phyloP scores from a whole-genome alignment of 805 yeast genomes.

The Candida sanyiensis region DNA sequence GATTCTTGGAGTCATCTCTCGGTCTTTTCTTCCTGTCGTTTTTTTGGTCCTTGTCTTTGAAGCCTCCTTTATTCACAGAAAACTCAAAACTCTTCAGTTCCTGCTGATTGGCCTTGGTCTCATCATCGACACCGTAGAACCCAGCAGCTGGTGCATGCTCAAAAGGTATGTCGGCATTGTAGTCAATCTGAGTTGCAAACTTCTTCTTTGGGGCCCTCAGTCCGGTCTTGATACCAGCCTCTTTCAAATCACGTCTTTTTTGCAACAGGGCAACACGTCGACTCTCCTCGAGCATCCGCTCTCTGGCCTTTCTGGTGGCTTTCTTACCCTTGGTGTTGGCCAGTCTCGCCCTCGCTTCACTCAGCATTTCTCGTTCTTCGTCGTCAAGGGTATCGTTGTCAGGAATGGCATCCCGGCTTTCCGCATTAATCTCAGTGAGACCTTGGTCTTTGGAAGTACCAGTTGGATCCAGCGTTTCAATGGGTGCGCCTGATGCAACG shows the following conservation, averaged over 20 bases:
- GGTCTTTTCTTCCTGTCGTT: conserved; percentile 29
- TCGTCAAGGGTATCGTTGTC: conserved; percentile 77
- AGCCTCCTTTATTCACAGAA: conserved; percentile 39
- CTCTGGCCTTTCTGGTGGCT: conserved; percentile 85
- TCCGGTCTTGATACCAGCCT: conserved; percentile 60
- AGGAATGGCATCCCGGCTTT: conserved; percentile 74
- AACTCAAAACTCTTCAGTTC: conserved; percentile 39
- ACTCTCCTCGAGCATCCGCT: conserved; percentile 74
- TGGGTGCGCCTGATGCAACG: conserved; percentile 46
- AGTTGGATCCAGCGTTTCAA: conserved; percentile 39
- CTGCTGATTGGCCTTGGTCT: conserved; percentile 36
- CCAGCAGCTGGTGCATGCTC: conserved; percentile 68
- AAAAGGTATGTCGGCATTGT: conserved; percentile 76
- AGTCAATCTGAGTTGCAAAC: conserved; percentile 62
- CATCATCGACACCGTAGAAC: conserved; percentile 61
- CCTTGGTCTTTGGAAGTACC: conserved; percentile 29
- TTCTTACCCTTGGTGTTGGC: conserved; percentile 93
- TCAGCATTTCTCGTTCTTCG: conserved; percentile 84
- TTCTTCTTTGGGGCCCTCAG: conserved; percentile 48
- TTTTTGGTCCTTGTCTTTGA: conserved; percentile 31
- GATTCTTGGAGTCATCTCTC: conserved; percentile 18
- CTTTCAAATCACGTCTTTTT: conserved; percentile 73
- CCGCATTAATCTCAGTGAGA: conserved; percentile 63
- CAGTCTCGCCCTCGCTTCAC: conserved; percentile 90
- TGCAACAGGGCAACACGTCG: conserved; percentile 70